Evolutionary conservation across 129 eudicot genomes (phyloP), one percentile per base, ranked within the genome.

Genomic region (Helichrysum umbraculigerum): DNA sequence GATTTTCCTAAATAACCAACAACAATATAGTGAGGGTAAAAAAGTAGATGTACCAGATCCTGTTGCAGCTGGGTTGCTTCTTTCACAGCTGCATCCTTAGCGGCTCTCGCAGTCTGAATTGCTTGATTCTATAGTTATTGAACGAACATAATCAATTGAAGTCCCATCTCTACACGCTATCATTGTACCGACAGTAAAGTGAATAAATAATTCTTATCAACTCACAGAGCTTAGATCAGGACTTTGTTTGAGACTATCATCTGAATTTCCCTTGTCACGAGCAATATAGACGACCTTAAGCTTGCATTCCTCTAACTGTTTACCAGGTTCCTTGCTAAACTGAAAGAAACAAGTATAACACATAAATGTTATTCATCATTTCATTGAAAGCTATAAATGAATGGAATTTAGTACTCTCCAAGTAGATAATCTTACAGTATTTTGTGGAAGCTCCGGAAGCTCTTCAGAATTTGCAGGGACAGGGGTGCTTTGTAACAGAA

Each of bases 401-500:
- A 5, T 6, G 25, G 68, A 72, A 28, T 30, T 0, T 37, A 25
- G 58, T 70, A 59, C 25, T 64, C 7, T 57, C 28, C 16, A 15
- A 65, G 44, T 4, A 28, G 62, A 35, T n/a, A 33, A 70, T 63
- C 94, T 81, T 86, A 92, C 98, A 52, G 88, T 86, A 71, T 90
- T 85, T 64, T 74, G 83, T 6, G 95, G 94, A 81, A 92, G 92
- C 78, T 88, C 91, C 64, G 6, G 6, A 47, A 47, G 54, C 17
- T 92, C 96, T 19, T 92, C 93, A 68, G 84, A 81, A 73, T 81
- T 71, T 56, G 83, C 68, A 69, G 96, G 22, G 62, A 92, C 96
- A 16, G 74, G 84, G 67, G 92, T 90, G 81, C 94, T 85, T 76
- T 92, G 98, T 56, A 92, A 80, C 65, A 92, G 94, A 87, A 92